A percentile compares a stretch with the other conserved stretches of the same genome.
These are phyloP conservation scores for Pinus albicaulis DNA, from an alignment of 75 land plant genomes.

Conservation along the genomic window DNA sequence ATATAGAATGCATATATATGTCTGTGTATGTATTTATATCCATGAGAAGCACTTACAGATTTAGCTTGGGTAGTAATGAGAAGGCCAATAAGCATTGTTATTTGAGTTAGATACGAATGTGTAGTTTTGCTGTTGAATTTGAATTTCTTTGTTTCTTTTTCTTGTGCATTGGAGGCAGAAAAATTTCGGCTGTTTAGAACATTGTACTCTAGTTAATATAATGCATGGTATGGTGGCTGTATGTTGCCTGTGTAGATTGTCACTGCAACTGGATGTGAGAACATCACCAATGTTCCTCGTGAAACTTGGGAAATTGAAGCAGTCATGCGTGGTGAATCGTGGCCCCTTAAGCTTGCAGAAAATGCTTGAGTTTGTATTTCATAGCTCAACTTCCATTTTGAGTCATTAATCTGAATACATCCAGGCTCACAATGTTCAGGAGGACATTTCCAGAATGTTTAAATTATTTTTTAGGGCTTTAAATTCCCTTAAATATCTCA, in stretches of 20 bases:
- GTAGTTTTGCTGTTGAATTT: no score
- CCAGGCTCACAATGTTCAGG: no score
- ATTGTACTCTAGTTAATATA: neutral
- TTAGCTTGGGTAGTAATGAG: no score
- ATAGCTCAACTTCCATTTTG: neutral
- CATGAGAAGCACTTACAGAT: no score
- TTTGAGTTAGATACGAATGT: neutral
- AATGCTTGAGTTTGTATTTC: neutral
- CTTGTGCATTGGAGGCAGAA: no score
- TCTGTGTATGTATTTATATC: neutral
- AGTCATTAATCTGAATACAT: no score
- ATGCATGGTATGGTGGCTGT: slow-evolving; percentile 1
- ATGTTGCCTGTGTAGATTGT: slow-evolving; percentile 45
- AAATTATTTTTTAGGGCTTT: no score
- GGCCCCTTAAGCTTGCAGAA: slow-evolving; percentile 42
- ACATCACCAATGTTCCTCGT: slow-evolving; percentile 83
- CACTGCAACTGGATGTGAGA: slow-evolving; percentile 80
- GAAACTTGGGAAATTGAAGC: slow-evolving; percentile 84
- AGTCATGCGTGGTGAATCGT: slow-evolving; percentile 89
- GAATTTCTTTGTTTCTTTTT: no score
- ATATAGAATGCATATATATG: no score
- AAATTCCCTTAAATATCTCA: no score
- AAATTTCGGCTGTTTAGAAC: no score
- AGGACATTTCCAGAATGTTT: no score
- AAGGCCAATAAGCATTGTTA: neutral